These are phyloP conservation scores for Backusella australiensis DNA, from an alignment of 192 early-diverging fungal genomes.

Conservation along the genomic window DNA sequence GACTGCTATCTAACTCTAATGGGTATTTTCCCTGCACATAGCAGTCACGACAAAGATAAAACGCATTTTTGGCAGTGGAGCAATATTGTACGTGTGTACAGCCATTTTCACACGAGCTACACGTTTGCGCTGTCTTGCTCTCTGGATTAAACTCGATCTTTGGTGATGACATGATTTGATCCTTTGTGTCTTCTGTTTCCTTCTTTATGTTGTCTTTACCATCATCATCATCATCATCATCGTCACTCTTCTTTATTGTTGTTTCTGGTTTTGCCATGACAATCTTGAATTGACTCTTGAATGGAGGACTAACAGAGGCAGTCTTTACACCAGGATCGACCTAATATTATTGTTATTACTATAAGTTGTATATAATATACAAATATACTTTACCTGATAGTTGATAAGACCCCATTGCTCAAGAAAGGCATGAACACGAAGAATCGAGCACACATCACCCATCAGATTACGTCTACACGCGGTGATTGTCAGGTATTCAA, in stretches of 20 bases:
- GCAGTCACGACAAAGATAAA: constrained; percentile 17
- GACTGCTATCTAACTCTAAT: neutral
- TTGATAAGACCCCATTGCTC: constrained; percentile 99
- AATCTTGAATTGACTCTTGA: constrained; percentile 71
- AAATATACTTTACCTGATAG: constrained; percentile 79
- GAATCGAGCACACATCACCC: constrained; percentile 98
- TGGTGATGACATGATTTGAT: neutral
- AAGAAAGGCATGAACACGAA: constrained; percentile 96
- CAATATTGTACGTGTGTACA: constrained; percentile 5
- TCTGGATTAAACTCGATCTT: neutral
- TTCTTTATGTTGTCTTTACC: neutral
- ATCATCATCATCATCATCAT: neutral
- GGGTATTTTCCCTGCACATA: constrained; percentile 24
- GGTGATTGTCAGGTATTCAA: constrained; percentile 96
- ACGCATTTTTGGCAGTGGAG: neutral
- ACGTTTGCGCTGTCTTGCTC: neutral
- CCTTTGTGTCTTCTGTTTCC: neutral
- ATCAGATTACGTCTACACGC: constrained; percentile 95
- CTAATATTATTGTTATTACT: constrained; percentile 29
- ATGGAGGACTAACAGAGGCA: constrained; percentile 81
- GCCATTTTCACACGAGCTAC: neutral
- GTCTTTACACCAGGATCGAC: constrained; percentile 91
- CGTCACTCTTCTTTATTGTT: too few species aligned
- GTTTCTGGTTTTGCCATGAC: neutral
- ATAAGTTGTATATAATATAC: too few species aligned